Base-by-base conservation (phyloP, 768 basidiomycete species). In the Leccinum pellstonianum region DNA sequence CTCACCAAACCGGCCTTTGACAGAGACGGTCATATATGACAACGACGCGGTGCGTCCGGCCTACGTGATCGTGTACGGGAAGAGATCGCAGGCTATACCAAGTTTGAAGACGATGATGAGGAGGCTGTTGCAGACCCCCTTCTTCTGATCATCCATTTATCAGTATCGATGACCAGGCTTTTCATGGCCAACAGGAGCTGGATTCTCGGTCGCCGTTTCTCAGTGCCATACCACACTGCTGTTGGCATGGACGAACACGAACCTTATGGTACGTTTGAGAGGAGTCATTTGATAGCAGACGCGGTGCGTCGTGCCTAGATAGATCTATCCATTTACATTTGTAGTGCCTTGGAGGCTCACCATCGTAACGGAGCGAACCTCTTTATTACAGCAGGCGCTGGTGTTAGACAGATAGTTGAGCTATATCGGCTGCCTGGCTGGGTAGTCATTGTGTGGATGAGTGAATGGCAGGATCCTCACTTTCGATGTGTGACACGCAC, bases 21-120 rank as follows among this genome's bases (percentile, higher is more conserved):
- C 10, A 63, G 61, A 63, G 35, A 64, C 62, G 50, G 57, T 63
- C 35, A 53, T 63, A 51, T 63, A 63, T 33, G 29, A 63, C 46
- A 31, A 63, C 57, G 62, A 63, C 46, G 62, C 56, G 17, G 62
- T 59, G 54, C 62, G 62, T 55, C 62, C 57, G 1, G 62, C 62
- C 14, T 62, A 55, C 29, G 50, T 64, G 21, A 49, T 63, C 29
- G 54, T 64, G 5, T 63, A 63, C 41, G 56, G 62, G 41, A 64
- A 64, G 19, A 38, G 46, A 35, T 47, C 43, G 8, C 60, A 52
- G 8, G 9, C 29, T 3, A 43, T 35, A 23, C 37, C 54, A 21
- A 56, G 38, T 37, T 62, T 41, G 60, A 31, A 35, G 17, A 52
- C 50, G 41, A n/a, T 52, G 21, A n/a, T 41, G 9, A 47, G 14